phyloP scores from a whole-genome alignment of 768 basidiomycete species.

The Boletus pseudo-olivaceus region DNA sequence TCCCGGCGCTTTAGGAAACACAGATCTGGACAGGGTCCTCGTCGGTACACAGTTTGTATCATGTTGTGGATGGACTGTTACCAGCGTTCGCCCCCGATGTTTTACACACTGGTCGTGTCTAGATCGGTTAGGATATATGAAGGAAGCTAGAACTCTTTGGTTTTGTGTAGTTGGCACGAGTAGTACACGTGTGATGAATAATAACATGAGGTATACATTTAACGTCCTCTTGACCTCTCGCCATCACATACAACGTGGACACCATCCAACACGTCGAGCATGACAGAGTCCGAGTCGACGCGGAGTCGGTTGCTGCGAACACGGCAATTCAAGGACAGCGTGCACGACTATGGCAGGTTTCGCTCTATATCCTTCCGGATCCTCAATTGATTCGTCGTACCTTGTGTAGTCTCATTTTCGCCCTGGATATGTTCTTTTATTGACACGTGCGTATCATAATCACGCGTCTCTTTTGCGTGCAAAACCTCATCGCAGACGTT shows the following conservation, averaged over 20 bases:
- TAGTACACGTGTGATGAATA: constrained; percentile 8
- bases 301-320: constrained; percentile 8
- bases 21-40: background rate
- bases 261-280: background rate
- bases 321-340: constrained; percentile 36
- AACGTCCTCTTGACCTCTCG: background rate
- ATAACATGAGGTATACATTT: background rate
- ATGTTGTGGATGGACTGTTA: background rate
- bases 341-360: constrained; percentile 41
- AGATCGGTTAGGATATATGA: background rate
- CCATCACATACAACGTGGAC: background rate
- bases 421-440: constrained; percentile 48
- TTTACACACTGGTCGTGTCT: background rate
- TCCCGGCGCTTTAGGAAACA: background rate
- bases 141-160: background rate
- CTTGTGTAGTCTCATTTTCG: constrained; percentile 26
- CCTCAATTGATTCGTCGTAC: background rate
- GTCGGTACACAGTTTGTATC: background rate
- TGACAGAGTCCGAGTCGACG: background rate
- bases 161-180: background rate
- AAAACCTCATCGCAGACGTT: background rate
- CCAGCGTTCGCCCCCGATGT: background rate
- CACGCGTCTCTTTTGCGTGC: background rate
- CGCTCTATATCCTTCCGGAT: background rate
- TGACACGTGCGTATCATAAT: constrained; percentile 56